Evolutionary conservation across 2,329 filamentous ascomycete genomes (phyloP).

Genomic region (Stagonosporopsis vannaccii): DNA sequence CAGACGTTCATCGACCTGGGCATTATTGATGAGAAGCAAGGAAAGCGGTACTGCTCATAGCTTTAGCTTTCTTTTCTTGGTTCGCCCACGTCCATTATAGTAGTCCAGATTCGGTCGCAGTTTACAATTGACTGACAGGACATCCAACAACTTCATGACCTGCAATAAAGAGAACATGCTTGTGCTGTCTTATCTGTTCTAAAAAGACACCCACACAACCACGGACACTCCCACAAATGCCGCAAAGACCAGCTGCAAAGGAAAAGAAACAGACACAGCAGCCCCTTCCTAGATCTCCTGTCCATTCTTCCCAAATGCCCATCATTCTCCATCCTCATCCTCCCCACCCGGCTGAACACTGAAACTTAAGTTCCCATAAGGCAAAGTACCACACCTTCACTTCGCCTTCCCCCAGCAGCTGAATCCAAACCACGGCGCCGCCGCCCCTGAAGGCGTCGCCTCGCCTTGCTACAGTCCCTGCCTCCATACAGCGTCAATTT

Average conservation of each 20-base stretch:
- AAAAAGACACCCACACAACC: neutral
- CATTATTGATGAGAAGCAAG: slow-evolving; percentile 12
- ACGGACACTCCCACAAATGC: neutral
- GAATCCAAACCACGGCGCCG: neutral
- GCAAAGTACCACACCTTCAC: neutral
- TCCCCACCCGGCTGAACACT: neutral
- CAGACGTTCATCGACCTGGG: slow-evolving; percentile 16
- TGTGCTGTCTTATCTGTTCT: neutral
- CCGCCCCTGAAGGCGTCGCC: neutral
- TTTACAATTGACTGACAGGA: too few relatives aligned
- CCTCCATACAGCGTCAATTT: neutral
- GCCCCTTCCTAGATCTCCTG: neutral
- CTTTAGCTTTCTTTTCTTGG: neutral
- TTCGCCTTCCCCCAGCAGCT: neutral
- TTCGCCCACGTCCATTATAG: too few relatives aligned
- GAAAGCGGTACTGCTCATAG: slow-evolving; percentile 11
- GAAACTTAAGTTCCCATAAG: neutral
- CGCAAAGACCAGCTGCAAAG: neutral
- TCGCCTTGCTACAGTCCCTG: neutral
- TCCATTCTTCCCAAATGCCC: neutral
- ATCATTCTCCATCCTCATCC: neutral
- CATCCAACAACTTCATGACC: neutral
- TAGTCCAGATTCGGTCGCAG: too few relatives aligned
- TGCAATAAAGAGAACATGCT: neutral
- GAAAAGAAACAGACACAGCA: neutral